Conservation (phyloP, 164 flowering plant species). For the Liquidambar formosana region DNA sequence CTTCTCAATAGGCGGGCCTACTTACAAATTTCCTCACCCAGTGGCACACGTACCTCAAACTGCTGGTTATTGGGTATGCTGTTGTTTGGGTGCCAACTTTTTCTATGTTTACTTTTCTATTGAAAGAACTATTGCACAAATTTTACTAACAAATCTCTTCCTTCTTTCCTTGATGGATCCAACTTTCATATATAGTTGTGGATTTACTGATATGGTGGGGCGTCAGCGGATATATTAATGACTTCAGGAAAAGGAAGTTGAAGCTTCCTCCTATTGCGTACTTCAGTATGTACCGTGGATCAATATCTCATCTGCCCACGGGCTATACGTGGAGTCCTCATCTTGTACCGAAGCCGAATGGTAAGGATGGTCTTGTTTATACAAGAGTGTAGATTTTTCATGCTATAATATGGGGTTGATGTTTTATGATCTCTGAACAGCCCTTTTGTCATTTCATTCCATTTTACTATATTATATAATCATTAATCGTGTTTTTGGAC, state of each 20-base stretch:
- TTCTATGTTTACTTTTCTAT: not conserved
- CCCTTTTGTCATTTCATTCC: not conserved
- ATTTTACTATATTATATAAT: not conserved
- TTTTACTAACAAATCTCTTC: conserved; percentile 4
- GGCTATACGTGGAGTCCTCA: conserved; percentile 98
- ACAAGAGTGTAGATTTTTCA: no score
- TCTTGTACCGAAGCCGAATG: conserved; percentile 88
- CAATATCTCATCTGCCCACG: conserved; percentile 86
- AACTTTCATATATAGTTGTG: conserved; percentile 88
- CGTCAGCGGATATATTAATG: conserved; percentile 81
- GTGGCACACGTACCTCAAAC: conserved; percentile 86
- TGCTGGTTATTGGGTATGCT: conserved; percentile 87
- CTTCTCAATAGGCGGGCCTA: conserved; percentile 82
- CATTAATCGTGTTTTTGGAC: not conserved
- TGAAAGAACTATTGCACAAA: not conserved
- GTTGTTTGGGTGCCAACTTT: not conserved
- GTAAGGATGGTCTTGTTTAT: conserved; percentile 36
- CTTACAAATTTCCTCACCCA: conserved; percentile 91
- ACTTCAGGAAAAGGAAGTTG: conserved; percentile 84
- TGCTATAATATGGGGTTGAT: not conserved
- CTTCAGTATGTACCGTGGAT: conserved; percentile 82
- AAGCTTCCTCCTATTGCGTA: conserved; percentile 92
- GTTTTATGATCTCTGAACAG: not conserved
- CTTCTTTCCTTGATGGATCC: conserved; percentile 24
- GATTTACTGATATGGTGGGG: conserved; percentile 95